Evolutionary conservation across 441 rosid genomes (phyloP).

Genomic region (Corymbia citriodora): DNA sequence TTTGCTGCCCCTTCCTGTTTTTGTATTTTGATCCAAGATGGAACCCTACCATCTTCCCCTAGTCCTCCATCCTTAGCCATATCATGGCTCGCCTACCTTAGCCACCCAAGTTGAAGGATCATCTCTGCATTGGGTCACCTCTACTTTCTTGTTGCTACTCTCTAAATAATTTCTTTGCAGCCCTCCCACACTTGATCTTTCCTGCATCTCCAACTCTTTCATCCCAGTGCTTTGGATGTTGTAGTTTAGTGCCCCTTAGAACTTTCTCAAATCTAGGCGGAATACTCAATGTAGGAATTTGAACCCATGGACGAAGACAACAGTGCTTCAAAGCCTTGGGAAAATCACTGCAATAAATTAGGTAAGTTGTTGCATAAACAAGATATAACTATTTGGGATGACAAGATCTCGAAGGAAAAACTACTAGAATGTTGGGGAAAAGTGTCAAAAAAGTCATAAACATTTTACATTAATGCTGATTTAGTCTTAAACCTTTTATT

Average conservation of each 20-base stretch:
- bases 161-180: too few species aligned
- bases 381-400: background rate
- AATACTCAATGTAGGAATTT: background rate
- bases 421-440: fast-evolving
- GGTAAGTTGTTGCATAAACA: background rate
- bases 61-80: background rate
- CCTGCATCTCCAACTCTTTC: background rate
- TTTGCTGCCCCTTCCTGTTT: background rate
- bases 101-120: background rate
- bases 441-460: background rate
- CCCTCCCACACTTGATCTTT: background rate
- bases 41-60: background rate
- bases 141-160: background rate
- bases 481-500: too few species aligned
- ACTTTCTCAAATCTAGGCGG: fast-evolving
- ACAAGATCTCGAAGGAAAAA: background rate
- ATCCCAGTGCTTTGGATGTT: too few species aligned
- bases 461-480: background rate
- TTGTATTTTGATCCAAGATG: background rate
- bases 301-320: background rate
- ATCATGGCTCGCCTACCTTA: background rate
- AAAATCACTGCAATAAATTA: background rate
- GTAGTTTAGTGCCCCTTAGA: too few species aligned
- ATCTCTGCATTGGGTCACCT: background rate
- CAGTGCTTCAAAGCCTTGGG: background rate